A percentile compares a stretch with the other conserved stretches of the same genome.
These are phyloP conservation scores for Mucor piriformis DNA, from an alignment of 371 early-diverging fungal species.

Conservation along the genomic window DNA sequence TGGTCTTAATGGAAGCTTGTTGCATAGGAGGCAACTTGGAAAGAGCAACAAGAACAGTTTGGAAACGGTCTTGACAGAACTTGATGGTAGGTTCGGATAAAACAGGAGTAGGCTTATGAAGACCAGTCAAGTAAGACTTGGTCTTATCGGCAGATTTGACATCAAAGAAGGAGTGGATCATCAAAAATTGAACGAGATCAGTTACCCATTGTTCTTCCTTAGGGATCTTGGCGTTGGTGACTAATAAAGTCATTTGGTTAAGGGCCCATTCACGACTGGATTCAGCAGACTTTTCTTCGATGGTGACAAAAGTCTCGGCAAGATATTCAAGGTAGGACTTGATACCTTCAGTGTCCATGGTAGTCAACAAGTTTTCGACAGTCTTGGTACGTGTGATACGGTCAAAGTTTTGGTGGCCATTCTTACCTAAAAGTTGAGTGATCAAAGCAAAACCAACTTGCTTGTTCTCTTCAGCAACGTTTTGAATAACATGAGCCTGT, in stretches of 20 bases:
- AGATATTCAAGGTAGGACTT: constrained; percentile 74
- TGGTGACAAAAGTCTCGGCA: constrained; percentile 61
- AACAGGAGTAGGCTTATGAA: constrained; percentile 53
- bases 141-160: constrained; percentile 46
- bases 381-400: constrained; percentile 74
- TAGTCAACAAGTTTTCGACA: constrained; percentile 73
- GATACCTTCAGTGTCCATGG: constrained; percentile 71
- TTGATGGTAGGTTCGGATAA: constrained; percentile 59
- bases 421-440: constrained; percentile 72
- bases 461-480: constrained; percentile 45
- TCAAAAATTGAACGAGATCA: constrained; percentile 66
- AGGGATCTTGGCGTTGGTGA: constrained; percentile 72
- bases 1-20: constrained; percentile 53
- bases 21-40: constrained; percentile 58
- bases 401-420: constrained; percentile 76
- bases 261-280: constrained; percentile 77
- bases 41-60: constrained; percentile 69
- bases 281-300: constrained; percentile 23
- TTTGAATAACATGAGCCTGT: constrained; percentile 52
- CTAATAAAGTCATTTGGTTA: constrained; percentile 77
- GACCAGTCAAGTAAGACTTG: constrained; percentile 33
- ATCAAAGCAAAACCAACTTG: constrained; percentile 52
- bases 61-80: constrained; percentile 63
- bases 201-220: constrained; percentile 73
- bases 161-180: constrained; percentile 75